These are phyloP conservation scores for Fragilaria crotonensis DNA, from an alignment of 108 stramenopile species.

Conservation along the genomic window DNA sequence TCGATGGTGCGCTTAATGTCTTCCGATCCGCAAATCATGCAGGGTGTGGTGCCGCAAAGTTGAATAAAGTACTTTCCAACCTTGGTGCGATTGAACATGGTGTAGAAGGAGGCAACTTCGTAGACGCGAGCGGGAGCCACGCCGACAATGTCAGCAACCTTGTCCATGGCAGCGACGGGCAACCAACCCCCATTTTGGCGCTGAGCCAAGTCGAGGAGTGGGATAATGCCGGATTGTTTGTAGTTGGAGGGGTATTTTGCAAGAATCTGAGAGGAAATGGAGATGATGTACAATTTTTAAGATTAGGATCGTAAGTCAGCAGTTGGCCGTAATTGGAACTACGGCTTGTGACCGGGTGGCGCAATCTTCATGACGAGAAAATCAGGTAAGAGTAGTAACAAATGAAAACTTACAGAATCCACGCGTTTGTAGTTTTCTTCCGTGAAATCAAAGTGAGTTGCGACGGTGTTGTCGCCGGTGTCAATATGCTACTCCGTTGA, in stretches of 20 bases:
- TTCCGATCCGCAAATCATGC: slow-evolving; percentile 99
- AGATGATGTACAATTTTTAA: neutral
- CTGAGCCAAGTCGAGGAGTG: slow-evolving; percentile 94
- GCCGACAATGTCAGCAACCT: slow-evolving; percentile 94
- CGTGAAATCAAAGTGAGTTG: slow-evolving; percentile 91
- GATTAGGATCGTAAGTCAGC: neutral
- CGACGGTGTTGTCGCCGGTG: slow-evolving; percentile 86
- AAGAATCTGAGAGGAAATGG: slow-evolving; percentile 34
- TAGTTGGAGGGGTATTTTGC: slow-evolving; percentile 97
- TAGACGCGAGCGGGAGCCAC: slow-evolving; percentile 89
- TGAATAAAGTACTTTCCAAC: slow-evolving; percentile 99
- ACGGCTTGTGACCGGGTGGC: neutral
- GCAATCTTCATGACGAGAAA: neutral
- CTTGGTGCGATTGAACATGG: slow-evolving; percentile 99
- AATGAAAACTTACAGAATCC: slow-evolving; percentile 27
- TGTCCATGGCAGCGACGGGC: slow-evolving; percentile 98
- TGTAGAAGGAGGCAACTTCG: slow-evolving; percentile 98
- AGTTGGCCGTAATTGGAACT: neutral
- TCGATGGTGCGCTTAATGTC: slow-evolving; percentile 98
- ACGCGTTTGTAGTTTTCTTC: slow-evolving; percentile 94
- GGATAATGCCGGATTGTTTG: slow-evolving; percentile 94
- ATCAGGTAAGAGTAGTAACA: slow-evolving; percentile 12
- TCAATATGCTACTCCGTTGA: slow-evolving; percentile 98
- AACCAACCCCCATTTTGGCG: slow-evolving; percentile 98
- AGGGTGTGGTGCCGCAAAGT: slow-evolving; percentile 99